A percentile compares a stretch with the other conserved stretches of the same genome.
These are phyloP conservation scores for Backusella liffmaniae DNA, from an alignment of 192 early-diverging fungal species.

Conservation along the genomic window DNA sequence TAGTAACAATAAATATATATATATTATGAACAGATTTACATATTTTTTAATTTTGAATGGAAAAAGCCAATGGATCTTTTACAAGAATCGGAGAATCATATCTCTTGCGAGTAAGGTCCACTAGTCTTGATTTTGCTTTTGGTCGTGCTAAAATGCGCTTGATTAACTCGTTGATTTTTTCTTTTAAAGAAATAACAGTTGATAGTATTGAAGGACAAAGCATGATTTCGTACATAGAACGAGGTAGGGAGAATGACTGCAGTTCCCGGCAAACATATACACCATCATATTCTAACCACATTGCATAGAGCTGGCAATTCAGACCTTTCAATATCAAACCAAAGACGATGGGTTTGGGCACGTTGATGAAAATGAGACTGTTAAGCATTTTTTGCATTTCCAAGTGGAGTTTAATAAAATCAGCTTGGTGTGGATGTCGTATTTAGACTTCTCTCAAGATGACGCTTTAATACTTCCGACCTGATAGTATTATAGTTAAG, in stretches of 20 bases:
- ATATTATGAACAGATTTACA: no score
- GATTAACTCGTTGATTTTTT: neutral
- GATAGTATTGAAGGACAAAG: neutral
- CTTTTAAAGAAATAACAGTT: neutral
- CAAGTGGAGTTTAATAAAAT: neutral
- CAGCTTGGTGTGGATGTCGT: conserved; percentile 1
- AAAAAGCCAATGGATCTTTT: neutral
- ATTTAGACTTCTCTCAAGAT: no score
- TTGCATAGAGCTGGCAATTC: neutral
- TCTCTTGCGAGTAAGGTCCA: neutral
- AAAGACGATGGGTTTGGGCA: neutral
- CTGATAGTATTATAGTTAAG: no score
- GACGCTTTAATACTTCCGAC: no score
- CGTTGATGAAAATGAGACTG: neutral
- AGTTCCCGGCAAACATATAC: neutral
- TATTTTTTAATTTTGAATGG: no score
- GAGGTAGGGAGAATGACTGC: neutral
- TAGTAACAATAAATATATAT: no score
- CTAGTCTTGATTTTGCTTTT: neutral
- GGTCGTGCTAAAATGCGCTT: neutral
- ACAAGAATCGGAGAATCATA: neutral
- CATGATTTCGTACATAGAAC: neutral
- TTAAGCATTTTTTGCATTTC: conserved; percentile 1
- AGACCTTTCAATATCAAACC: neutral
- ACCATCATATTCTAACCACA: neutral